phyloP scores from a whole-genome alignment of 108 stramenopile genomes.

The Discostella pseudostelligera region DNA sequence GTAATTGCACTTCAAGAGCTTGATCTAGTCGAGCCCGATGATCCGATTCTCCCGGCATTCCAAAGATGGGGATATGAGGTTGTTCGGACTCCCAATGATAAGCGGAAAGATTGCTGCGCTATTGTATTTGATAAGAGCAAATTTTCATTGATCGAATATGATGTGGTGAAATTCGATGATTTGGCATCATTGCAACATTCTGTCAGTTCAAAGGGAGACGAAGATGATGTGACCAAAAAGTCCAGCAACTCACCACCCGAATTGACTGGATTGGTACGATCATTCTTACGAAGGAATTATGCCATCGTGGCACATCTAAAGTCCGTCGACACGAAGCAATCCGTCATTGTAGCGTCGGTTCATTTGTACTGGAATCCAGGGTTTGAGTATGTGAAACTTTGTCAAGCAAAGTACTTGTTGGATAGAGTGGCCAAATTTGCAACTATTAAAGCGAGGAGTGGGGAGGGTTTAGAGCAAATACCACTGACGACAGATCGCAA shows the following conservation, averaged over 20 bases:
- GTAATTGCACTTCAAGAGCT: constrained; percentile 79
- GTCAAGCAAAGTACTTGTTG: constrained; percentile 61
- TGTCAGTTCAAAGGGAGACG: not conserved
- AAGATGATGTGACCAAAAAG: constrained; percentile 28
- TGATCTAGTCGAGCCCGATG: constrained; percentile 47
- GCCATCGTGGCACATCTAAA: constrained; percentile 61
- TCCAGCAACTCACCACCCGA: constrained; percentile 44
- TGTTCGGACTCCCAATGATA: constrained; percentile 54
- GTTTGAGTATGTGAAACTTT: constrained; percentile 79
- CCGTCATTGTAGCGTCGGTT: constrained; percentile 60
- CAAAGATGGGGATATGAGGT: constrained; percentile 52
- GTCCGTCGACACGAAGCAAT: constrained; percentile 17
- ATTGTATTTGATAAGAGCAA: constrained; percentile 48
- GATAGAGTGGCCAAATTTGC: constrained; percentile 58
- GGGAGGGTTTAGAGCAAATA: not conserved
- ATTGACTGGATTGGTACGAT: constrained; percentile 56
- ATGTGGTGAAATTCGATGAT: constrained; percentile 75
- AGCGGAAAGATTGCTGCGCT: constrained; percentile 72
- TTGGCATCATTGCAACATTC: constrained; percentile 50
- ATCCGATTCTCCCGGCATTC: constrained; percentile 39
- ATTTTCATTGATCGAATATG: constrained; percentile 47
- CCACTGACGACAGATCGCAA: not conserved
- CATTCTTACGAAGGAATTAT: constrained; percentile 72
- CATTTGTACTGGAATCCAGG: constrained; percentile 89
- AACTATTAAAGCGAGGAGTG: constrained; percentile 3